Percentiles rank a stretch among this genome's conserved stretches.
phyloP scores from a whole-genome alignment of 345 rosid genomes.

The Gossypium herbaceum region DNA sequence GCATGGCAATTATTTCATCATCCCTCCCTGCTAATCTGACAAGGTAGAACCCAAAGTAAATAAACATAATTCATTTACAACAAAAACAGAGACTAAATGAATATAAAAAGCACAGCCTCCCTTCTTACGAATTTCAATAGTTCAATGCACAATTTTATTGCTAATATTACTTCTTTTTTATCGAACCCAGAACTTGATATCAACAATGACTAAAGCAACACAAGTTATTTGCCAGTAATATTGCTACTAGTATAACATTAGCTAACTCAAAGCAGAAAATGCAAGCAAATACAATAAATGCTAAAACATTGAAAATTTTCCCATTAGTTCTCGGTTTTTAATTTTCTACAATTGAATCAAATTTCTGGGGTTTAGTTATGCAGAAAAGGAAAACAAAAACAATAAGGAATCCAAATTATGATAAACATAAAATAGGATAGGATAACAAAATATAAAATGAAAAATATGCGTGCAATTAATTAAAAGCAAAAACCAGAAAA shows the following conservation, averaged over 20 bases:
- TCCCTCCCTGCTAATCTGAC: constrained; percentile 17
- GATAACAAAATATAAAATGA: neutral
- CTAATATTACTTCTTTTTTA: neutral
- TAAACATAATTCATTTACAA: neutral
- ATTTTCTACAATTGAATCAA: neutral
- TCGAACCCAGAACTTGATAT: too few species aligned
- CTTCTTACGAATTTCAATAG: neutral
- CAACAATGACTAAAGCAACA: too few species aligned
- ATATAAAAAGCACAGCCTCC: neutral
- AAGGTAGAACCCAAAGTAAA: constrained; percentile 11
- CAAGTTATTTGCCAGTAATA: neutral
- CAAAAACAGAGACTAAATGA: neutral
- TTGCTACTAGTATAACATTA: neutral
- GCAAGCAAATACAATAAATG: neutral
- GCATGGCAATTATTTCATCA: constrained; percentile 27
- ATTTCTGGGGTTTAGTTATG: neutral
- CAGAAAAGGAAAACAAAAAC: neutral
- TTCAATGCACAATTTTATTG: neutral
- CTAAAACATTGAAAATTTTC: neutral
- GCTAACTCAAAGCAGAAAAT: neutral
- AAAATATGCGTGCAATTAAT: neutral
- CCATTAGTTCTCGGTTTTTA: neutral
- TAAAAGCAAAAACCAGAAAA: neutral
- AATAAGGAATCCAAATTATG: neutral
- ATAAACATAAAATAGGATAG: neutral